Conservation (phyloP, 140 eudicot species). For the Anethum foeniculum region DNA sequence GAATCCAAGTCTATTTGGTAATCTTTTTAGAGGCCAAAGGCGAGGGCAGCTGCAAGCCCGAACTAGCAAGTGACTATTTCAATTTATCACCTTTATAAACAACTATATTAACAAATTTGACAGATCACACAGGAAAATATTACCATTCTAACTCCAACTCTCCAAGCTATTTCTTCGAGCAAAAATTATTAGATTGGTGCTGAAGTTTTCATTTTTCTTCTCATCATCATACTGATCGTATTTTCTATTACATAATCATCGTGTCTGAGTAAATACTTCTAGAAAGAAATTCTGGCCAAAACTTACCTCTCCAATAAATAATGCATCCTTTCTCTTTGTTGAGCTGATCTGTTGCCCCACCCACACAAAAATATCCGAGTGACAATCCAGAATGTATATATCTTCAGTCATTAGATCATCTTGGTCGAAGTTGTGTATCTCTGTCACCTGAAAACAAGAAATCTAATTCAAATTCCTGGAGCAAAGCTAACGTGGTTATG, state of each 20-base stretch:
- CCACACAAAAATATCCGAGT: conserved; percentile 81
- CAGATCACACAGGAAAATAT: not conserved
- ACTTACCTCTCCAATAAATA: conserved; percentile 73
- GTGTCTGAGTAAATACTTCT: not conserved
- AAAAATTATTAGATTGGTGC: not conserved
- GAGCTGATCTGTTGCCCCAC: conserved; percentile 72
- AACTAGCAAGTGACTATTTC: conserved; percentile 1
- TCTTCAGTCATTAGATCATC: conserved; percentile 99
- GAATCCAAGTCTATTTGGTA: not conserved
- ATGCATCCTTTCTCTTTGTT: conserved; percentile 54
- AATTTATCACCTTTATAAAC: not conserved
- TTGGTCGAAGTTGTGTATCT: conserved; percentile 79
- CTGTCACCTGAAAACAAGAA: conserved; percentile 52
- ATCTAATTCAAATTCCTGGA: not conserved
- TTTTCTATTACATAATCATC: not conserved
- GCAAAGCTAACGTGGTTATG: not conserved
- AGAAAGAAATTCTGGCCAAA: not conserved
- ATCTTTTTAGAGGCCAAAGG: not conserved
- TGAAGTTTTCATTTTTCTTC: not conserved
- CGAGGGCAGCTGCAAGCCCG: not conserved
- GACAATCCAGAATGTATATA: conserved; percentile 80
- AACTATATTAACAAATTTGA: not conserved
- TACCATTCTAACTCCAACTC: too few relatives aligned
- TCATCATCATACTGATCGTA: not conserved
- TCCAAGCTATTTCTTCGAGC: not conserved